Conservation (phyloP, 2,329 filamentous ascomycete species). For the Graphilbum fragrans region DNA sequence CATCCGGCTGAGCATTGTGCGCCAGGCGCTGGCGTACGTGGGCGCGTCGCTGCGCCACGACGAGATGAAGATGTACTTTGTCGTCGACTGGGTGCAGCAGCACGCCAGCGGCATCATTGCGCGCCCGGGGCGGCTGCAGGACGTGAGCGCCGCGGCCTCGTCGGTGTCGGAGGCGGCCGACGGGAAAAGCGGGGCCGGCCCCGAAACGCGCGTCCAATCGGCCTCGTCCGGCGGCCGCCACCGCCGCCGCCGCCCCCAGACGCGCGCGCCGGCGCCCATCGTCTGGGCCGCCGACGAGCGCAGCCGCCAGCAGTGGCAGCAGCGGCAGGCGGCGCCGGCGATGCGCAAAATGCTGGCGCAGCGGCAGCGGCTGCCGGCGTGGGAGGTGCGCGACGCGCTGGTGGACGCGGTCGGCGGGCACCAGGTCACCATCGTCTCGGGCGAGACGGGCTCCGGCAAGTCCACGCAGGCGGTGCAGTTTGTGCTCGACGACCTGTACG, state of each 20-base stretch:
- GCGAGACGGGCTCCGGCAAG: constrained; percentile 94
- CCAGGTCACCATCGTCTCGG: constrained; percentile 91
- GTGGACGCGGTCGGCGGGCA: constrained; percentile 62
- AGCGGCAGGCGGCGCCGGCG: constrained; percentile 49
- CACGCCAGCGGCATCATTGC: constrained; percentile 74
- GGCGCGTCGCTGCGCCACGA: constrained; percentile 62
- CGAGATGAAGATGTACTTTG: constrained; percentile 78
- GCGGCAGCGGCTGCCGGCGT: constrained; percentile 70
- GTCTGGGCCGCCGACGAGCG: constrained; percentile 47
- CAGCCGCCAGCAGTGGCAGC: constrained; percentile 58
- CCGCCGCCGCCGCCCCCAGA: constrained; percentile 50
- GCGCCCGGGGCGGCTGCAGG: constrained; percentile 69
- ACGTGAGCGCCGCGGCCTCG: constrained; percentile 69
- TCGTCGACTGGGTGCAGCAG: constrained; percentile 84
- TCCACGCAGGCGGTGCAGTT: constrained; percentile 97
- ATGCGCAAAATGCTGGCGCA: constrained; percentile 65
- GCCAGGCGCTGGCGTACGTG: constrained; percentile 62
- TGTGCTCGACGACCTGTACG: constrained; percentile 81
- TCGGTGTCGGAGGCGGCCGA: constrained; percentile 41
- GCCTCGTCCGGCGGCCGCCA: constrained; percentile 28
- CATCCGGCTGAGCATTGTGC: constrained; percentile 79
- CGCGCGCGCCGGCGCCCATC: constrained; percentile 44
- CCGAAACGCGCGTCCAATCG: constrained; percentile 13
- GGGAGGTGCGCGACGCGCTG: constrained; percentile 68
- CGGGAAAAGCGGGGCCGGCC: constrained; percentile 13